Percentiles rank a stretch among this genome's conserved stretches.
phyloP scores from a whole-genome alignment of 805 yeast genomes.

The Brettanomyces custersianus region DNA sequence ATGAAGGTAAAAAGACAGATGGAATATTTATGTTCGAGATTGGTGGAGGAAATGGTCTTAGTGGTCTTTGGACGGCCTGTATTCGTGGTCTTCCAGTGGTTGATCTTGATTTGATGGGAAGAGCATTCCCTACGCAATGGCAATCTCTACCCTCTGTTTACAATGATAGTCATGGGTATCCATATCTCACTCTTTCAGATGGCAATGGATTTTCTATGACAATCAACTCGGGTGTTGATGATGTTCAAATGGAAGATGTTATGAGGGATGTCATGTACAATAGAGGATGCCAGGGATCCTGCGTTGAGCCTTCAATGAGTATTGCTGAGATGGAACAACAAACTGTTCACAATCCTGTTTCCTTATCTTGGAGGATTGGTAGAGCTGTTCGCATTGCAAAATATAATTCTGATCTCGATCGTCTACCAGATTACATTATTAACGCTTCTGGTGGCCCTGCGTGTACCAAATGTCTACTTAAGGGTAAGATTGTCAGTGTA shows the following conservation, averaged over 20 bases:
- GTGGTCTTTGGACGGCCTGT: constrained; percentile 18
- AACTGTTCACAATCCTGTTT: constrained; percentile 24
- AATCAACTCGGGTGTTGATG: constrained; percentile 24
- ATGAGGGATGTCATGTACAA: constrained; percentile 35
- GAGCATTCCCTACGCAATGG: constrained; percentile 38
- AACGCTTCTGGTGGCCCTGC: constrained; percentile 25
- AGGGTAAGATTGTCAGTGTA: constrained; percentile 36
- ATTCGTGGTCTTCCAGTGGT: constrained; percentile 18
- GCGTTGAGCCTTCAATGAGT: constrained; percentile 23
- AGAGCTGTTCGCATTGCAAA: constrained; percentile 32
- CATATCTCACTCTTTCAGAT: constrained; percentile 21
- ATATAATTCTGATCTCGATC: constrained; percentile 28
- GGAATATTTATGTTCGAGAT: constrained; percentile 31
- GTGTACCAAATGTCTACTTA: constrained; percentile 26
- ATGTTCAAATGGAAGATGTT: constrained; percentile 27
- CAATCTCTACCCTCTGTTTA: constrained; percentile 29
- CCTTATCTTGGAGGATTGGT: constrained; percentile 40
- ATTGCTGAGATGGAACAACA: constrained; percentile 9
- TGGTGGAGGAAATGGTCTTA: constrained; percentile 36
- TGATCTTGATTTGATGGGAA: constrained; percentile 40
- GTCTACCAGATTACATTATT: constrained; percentile 26
- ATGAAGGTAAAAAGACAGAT: constrained; percentile 22
- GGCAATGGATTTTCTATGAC: constrained; percentile 34
- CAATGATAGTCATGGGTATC: constrained; percentile 13
- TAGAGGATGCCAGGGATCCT: constrained; percentile 31